phyloP scores from a whole-genome alignment of 768 basidiomycete genomes.

The Naematelia encephala region DNA sequence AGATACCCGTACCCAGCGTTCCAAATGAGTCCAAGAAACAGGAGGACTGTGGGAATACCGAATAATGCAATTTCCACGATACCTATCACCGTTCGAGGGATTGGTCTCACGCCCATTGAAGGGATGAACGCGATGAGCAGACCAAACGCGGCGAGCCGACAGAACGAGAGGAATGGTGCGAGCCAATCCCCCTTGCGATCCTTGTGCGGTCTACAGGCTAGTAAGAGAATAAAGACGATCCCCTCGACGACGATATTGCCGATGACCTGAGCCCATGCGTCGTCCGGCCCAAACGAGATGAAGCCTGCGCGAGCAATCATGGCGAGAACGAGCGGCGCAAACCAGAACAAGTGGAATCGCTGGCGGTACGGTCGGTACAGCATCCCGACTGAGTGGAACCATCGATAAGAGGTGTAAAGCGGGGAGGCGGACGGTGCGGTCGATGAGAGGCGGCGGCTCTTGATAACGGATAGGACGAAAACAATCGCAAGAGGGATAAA shows the following conservation, averaged over 20 bases:
- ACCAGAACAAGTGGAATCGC: slow-evolving; percentile 64
- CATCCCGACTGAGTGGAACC: slow-evolving; percentile 47
- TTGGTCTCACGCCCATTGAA: slow-evolving; percentile 62
- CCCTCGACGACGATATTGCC: slow-evolving; percentile 66
- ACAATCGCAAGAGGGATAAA: slow-evolving; percentile 57
- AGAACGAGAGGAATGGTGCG: slow-evolving; percentile 62
- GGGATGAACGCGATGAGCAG: slow-evolving; percentile 75
- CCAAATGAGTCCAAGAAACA: slow-evolving; percentile 65
- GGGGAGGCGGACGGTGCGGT: slow-evolving; percentile 53
- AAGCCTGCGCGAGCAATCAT: slow-evolving; percentile 68
- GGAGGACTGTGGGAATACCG: slow-evolving; percentile 65
- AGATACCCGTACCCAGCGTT: slow-evolving; percentile 52
- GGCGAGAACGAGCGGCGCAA: slow-evolving; percentile 59
- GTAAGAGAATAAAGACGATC: slow-evolving; percentile 57
- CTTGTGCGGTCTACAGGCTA: slow-evolving; percentile 62
- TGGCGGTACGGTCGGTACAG: slow-evolving; percentile 61
- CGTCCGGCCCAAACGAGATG: slow-evolving; percentile 58
- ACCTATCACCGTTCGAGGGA: slow-evolving; percentile 77
- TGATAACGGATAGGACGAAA: slow-evolving; percentile 56
- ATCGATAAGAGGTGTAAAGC: slow-evolving; percentile 61
- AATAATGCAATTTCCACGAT: slow-evolving; percentile 69
- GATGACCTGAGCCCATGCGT: slow-evolving; percentile 68
- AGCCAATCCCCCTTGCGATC: slow-evolving; percentile 71
- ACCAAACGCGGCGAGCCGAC: slow-evolving; percentile 67
- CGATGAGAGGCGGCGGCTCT: slow-evolving; percentile 54